phyloP scores from a whole-genome alignment of 306 rosid species.

The Lathyrus aphaca region DNA sequence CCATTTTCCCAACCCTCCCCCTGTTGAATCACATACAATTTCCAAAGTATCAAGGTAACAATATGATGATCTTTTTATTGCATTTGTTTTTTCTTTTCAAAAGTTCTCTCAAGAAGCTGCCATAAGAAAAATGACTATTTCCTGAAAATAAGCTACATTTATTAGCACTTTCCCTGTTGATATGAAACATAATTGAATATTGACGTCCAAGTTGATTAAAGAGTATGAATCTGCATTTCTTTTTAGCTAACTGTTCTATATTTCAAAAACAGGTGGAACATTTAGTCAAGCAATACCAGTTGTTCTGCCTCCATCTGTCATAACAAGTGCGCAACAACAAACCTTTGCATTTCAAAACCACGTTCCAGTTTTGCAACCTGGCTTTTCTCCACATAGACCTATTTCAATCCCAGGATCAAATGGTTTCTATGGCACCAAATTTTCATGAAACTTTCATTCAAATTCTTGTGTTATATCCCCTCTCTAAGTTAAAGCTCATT shows the following conservation, averaged over 20 bases:
- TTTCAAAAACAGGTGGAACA: constrained; percentile 55
- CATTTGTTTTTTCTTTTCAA: not conserved
- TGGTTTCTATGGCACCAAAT: constrained; percentile 50
- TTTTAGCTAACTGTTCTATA: constrained; percentile 19
- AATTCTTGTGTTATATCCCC: constrained; percentile 27
- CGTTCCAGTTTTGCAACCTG: constrained; percentile 63
- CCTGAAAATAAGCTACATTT: constrained; percentile 12
- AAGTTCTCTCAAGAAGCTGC: not conserved
- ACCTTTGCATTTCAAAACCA: constrained; percentile 62
- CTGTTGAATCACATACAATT: constrained; percentile 63
- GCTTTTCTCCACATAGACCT: constrained; percentile 54
- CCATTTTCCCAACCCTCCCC: constrained; percentile 64
- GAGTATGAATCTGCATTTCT: constrained; percentile 1
- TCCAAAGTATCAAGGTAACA: constrained; percentile 82
- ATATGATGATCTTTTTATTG: constrained; percentile 15
- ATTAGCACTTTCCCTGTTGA: not conserved
- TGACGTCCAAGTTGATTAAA: constrained; percentile 15
- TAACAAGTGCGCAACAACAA: constrained; percentile 65
- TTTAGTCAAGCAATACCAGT: constrained; percentile 65
- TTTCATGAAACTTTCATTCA: constrained; percentile 42
- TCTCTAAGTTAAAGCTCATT: constrained; percentile 12
- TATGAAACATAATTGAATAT: constrained; percentile 9
- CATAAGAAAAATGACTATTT: constrained; percentile 3
- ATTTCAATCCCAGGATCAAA: constrained; percentile 63
- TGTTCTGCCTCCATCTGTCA: constrained; percentile 57